A percentile compares a stretch with the other conserved stretches of the same genome.
Conservation (phyloP, 2,329 filamentous ascomycete genomes). For the Biscogniauxia mediterranea region DNA sequence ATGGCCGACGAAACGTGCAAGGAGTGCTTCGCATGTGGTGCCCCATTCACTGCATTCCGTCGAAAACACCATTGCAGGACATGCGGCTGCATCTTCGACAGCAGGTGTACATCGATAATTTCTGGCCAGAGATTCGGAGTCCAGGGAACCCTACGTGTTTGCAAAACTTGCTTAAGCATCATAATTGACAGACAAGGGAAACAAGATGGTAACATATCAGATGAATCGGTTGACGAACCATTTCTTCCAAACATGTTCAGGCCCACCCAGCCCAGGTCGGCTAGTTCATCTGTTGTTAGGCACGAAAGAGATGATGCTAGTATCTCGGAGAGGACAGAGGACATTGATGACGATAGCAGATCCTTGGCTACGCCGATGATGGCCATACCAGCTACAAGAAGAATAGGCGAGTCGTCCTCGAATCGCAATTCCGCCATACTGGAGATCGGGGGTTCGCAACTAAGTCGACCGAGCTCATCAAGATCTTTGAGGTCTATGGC, state of each 20-base stretch:
- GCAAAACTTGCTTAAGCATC: conserved; percentile 87
- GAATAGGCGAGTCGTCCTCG: conserved; percentile 65
- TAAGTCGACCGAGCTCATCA: conserved; percentile 90
- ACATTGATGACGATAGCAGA: conserved; percentile 46
- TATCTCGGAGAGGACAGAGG: conserved; percentile 42
- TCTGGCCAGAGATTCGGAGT: conserved; percentile 86
- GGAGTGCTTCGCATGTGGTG: conserved; percentile 90
- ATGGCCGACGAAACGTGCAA: conserved; percentile 99
- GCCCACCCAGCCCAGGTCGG: conserved; percentile 47
- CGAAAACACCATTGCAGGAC: conserved; percentile 95
- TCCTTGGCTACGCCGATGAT: conserved; percentile 68
- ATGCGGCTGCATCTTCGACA: conserved; percentile 98
- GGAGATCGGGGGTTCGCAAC: conserved; percentile 81
- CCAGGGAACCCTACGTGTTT: conserved; percentile 79
- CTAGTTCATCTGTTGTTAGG: conserved; percentile 35
- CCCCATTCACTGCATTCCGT: conserved; percentile 87
- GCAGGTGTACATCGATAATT: conserved; percentile 91
- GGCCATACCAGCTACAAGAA: conserved; percentile 64
- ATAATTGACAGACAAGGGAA: conserved; percentile 67
- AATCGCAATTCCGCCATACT: conserved; percentile 85
- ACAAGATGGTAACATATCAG: conserved; percentile 81
- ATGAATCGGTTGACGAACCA: conserved; percentile 77
- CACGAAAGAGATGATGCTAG: conserved; percentile 40
- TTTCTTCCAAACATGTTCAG: conserved; percentile 65
- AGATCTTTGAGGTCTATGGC: conserved; percentile 78